Evolutionary conservation across 768 basidiomycete species (phyloP), one percentile per base, ranked within the genome.

Genomic region (Suillus subaureus): DNA sequence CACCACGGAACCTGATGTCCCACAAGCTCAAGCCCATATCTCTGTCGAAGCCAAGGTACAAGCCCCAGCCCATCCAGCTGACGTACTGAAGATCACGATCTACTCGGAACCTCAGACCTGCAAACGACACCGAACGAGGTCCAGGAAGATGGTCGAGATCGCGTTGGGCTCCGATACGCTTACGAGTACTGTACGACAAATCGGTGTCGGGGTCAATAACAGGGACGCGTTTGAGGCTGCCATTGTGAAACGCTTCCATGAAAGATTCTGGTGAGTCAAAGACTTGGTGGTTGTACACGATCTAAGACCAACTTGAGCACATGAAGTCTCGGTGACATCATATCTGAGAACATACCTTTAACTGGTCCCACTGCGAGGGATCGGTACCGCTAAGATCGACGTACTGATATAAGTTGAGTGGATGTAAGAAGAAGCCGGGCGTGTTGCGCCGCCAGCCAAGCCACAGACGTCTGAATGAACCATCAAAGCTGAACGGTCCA

Each of bases 21-120:
- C 85, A 89, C 23, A 89, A 73, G 65, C 80, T 83, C 67, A 88
- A 68, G 16, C 87, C 89, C 87, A 89, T 89, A 70, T 90, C 89
- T 35, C 87, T 73, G 63, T 87, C 86, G 70, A 89, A 90, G 60
- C 85, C 83, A 37, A 89, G 78, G 67, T 84, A 89, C 73, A 89
- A 63, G 0, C 81, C 79, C 87, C 87, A 89, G 3, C 86, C 86
- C 85, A 90, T 85, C 89, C 89, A 90, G 54, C 81, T 85, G n/a
- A 90, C 74, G 67, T 84, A 88, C 67, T 85, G 80, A 52, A 77
- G 75, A 43, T 80, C 79, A 28, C 70, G 70, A 68, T 90, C 85
- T 2, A 89, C 83, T 47, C 85, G 77, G 71, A 84, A 89, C 4
- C 89, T 80, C 66, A 84, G 71, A 0, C 89, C 88, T 9, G 82